Base-by-base conservation (phyloP, 257 asterid genomes). In the Catharanthus roseus region DNA sequence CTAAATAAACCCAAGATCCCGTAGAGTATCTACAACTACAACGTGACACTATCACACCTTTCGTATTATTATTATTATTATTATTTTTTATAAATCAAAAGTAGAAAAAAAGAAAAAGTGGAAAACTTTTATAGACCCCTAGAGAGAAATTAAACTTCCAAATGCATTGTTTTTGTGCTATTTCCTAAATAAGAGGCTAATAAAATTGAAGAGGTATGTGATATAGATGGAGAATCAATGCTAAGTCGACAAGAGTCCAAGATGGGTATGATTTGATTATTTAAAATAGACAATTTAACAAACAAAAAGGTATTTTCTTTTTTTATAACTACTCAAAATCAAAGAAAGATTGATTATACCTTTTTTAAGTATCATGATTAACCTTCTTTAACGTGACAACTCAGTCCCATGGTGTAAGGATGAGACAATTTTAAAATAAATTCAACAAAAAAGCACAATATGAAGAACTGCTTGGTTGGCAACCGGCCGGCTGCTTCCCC, bases 341-440 rank as follows among this genome's bases (percentile, higher is more conserved):
- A 41, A 78, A 63, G n/a, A n/a, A n/a, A n/a, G n/a, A n/a, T n/a
- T n/a, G 21, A 19, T 26, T 56, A 23, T 33, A 50, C 58, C 73
- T 70, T 78, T 78, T 78, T 70, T 70, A 77, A 60, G 10, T 72
- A 29, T 36, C 51, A 83, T 85, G 73, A 83, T 85, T 77, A 79
- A 74, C 44, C 76, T 65, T 65, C 28, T 62, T 67, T 29, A 74
- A 45, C 75, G 71, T 57, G 86, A 81, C 87, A 83, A 75, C 80
- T 78, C 82, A 80, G 31, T 67, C 65, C 58, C 81, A n/a, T n/a
- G n/a, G 61, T 75, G 42, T 66, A 45, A 68, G 24, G 81, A 85
- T 74, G 47, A 34, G 79, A 74, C 82, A 72, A 18, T 47, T 81
- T 65, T 71, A 65, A 67, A 74, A 67, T 62, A 76, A 74, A 74